Percentiles rank a stretch among this genome's conserved stretches.
Evolutionary conservation across 352 stramenopile species (phyloP).

Genomic region (Globisporangium takayamanum): DNA sequence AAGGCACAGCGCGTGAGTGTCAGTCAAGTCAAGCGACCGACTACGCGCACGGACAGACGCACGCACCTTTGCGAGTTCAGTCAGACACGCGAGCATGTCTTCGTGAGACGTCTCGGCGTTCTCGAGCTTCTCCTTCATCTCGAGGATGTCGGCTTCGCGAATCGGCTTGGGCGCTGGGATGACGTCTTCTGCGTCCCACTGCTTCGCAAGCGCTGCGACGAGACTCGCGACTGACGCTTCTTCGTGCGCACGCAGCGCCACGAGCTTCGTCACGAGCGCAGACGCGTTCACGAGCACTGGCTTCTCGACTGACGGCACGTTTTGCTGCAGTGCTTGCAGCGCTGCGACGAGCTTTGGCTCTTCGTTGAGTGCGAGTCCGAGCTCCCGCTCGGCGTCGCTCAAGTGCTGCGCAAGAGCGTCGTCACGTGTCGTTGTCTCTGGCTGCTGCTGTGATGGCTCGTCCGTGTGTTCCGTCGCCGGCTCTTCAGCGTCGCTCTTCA

Average conservation of each 20-base stretch:
- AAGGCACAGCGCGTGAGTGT: background rate
- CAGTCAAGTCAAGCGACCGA: background rate
- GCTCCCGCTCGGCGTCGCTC: conserved; percentile 26
- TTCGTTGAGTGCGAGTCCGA: conserved; percentile 25
- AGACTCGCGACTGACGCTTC: conserved; percentile 22
- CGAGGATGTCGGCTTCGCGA: conserved; percentile 46
- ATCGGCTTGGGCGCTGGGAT: conserved; percentile 43
- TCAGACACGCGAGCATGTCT: conserved; percentile 51
- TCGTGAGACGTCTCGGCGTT: conserved; percentile 50
- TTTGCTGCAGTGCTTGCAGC: conserved; percentile 22
- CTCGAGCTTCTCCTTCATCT: conserved; percentile 52
- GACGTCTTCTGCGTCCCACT: conserved; percentile 42
- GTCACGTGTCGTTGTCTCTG: background rate
- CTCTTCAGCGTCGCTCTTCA: background rate
- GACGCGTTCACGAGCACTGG: conserved; percentile 22
- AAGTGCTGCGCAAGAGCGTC: conserved; percentile 15
- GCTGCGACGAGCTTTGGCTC: conserved; percentile 34
- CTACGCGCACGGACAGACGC: background rate
- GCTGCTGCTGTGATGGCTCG: background rate
- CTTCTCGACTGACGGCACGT: conserved; percentile 25
- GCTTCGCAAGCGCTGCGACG: conserved; percentile 34
- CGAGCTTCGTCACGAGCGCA: conserved; percentile 25
- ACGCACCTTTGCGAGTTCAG: conserved; percentile 43
- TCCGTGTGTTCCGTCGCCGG: background rate
- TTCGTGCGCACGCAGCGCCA: conserved; percentile 29